These are phyloP conservation scores for Saturnispora saitoi DNA, from an alignment of 805 yeast genomes.

Conservation along the genomic window DNA sequence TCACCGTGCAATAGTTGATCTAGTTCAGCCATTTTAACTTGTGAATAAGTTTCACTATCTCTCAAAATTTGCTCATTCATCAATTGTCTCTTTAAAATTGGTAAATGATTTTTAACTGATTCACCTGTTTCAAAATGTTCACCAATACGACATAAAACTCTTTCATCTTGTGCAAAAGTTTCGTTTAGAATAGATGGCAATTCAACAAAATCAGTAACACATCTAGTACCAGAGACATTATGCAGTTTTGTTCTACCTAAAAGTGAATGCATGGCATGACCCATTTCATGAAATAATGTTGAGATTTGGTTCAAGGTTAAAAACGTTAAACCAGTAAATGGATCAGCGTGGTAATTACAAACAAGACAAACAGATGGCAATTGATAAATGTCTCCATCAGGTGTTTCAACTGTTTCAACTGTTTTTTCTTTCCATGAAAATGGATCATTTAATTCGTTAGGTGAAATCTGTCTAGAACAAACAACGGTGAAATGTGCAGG, in stretches of 20 bases:
- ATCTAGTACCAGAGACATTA: conserved; percentile 89
- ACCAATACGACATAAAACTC: conserved; percentile 68
- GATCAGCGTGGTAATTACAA: conserved; percentile 61
- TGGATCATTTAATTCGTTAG: conserved; percentile 38
- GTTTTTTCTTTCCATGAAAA: conserved; percentile 28
- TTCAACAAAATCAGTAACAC: conserved; percentile 95
- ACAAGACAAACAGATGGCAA: conserved; percentile 84
- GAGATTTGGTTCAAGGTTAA: conserved; percentile 75
- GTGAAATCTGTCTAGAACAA: conserved; percentile 76
- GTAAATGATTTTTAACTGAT: conserved; percentile 40
- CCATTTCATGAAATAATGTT: conserved; percentile 96
- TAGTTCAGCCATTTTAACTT: conserved; percentile 79
- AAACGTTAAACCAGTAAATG: conserved; percentile 34
- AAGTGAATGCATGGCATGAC: conserved; percentile 98
- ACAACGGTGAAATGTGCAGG: conserved; percentile 96
- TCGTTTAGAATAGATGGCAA: conserved; percentile 96
- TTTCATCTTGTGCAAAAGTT: conserved; percentile 72
- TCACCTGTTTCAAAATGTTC: conserved; percentile 61
- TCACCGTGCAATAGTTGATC: conserved; percentile 72
- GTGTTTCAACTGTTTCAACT: conserved; percentile 22
- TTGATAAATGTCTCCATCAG: conserved; percentile 51
- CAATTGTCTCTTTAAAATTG: conserved; percentile 39
- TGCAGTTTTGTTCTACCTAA: conserved; percentile 84
- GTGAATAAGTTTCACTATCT: conserved; percentile 73
- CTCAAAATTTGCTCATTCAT: conserved; percentile 44